Percentiles rank a stretch among this genome's conserved stretches.
These are phyloP conservation scores for Erythrobasidium hasegawianum DNA, from an alignment of 1,284 basidiomycete species.

Conservation along the genomic window DNA sequence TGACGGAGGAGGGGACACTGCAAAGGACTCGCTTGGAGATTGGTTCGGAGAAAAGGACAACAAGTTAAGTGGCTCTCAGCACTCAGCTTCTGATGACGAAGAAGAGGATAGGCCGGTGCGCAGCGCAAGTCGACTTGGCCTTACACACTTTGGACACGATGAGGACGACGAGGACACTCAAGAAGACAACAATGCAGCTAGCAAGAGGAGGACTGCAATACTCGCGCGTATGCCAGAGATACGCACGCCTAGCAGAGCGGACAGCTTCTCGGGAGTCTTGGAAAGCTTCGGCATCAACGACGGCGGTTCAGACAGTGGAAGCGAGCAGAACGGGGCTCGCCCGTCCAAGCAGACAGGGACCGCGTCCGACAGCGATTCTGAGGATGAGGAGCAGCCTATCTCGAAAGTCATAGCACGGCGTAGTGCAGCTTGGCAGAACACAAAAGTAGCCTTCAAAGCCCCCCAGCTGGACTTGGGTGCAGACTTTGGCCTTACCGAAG, in stretches of 20 bases:
- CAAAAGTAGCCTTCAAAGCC: constrained; percentile 9
- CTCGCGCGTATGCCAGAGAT: constrained; percentile 19
- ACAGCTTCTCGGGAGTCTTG: constrained; percentile 24
- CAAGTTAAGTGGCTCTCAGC: background rate
- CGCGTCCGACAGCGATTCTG: background rate
- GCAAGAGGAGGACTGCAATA: constrained; percentile 1
- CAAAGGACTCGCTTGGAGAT: constrained; percentile 14
- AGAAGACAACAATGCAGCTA: background rate
- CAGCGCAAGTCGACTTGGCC: background rate
- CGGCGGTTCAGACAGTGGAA: constrained; percentile 8
- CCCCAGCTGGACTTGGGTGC: constrained; percentile 18
- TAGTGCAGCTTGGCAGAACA: background rate
- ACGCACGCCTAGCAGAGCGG: constrained; percentile 18
- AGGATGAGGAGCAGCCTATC: constrained; percentile 5
- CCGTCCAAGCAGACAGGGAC: no score
- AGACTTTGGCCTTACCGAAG: constrained; percentile 11
- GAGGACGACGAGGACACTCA: constrained; percentile 1
- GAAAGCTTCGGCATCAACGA: constrained; percentile 21
- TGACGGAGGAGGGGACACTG: constrained; percentile 8
- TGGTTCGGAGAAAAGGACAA: constrained; percentile 4
- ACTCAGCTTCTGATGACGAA: constrained; percentile 15
- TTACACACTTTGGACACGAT: constrained; percentile 2
- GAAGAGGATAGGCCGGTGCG: constrained; percentile 10
- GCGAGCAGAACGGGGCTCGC: constrained; percentile 7
- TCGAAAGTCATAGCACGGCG: background rate